A percentile compares a stretch with the other conserved stretches of the same genome.
Evolutionary conservation across 805 yeast genomes (phyloP).

Genomic region (Wickerhamomyces strasburgensis): DNA sequence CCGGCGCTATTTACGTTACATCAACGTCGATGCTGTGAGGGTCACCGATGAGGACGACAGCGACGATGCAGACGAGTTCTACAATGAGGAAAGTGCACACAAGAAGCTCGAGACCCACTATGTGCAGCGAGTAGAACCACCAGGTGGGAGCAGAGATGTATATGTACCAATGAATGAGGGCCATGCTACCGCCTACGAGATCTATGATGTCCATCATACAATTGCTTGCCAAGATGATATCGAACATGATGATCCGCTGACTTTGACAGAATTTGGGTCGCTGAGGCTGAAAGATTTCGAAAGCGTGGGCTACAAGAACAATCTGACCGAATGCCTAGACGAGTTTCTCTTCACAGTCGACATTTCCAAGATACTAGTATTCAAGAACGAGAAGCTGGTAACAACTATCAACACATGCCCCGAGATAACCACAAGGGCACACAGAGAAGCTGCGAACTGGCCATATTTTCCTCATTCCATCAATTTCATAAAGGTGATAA

Average conservation of each 20-base stretch:
- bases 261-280: not conserved
- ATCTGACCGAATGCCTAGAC: conserved; percentile 16
- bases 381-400: conserved; percentile 5
- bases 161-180: too few relatives aligned
- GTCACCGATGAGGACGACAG: conserved; percentile 6
- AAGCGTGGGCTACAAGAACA: conserved; percentile 14
- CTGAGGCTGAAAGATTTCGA: not conserved
- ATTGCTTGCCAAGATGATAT: too few relatives aligned
- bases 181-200: conserved; percentile 13
- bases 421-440: conserved; percentile 22
- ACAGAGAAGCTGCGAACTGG: conserved; percentile 43
- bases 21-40: conserved; percentile 8
- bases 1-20: conserved; percentile 11
- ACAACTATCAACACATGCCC: conserved; percentile 13
- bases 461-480: conserved; percentile 52
- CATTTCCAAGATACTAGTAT: conserved; percentile 9
- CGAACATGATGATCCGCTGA: conserved; percentile 17
- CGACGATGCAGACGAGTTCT: conserved; percentile 18
- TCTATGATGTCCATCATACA: conserved; percentile 19
- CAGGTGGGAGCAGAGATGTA: conserved; percentile 6
- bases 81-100: conserved; percentile 6
- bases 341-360: conserved; percentile 10
- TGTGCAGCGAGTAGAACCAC: conserved; percentile 6
- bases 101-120: conserved; percentile 6
- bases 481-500: conserved; percentile 40